Base-by-base conservation (phyloP, 768 basidiomycete genomes). In the Phanerochaete carnosa region DNA sequence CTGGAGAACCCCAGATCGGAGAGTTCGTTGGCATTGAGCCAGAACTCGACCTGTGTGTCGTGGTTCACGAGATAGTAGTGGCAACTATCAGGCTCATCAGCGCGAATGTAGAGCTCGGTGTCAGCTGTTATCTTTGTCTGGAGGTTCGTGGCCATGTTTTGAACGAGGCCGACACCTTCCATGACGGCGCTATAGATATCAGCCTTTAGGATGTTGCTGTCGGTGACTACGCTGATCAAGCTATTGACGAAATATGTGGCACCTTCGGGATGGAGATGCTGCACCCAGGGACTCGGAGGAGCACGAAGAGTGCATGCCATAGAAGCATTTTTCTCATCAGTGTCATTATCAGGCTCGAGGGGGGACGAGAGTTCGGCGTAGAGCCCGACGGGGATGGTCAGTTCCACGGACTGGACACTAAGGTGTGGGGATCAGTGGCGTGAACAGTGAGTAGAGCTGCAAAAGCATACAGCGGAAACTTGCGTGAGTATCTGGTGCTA, bases 101-200 rank as follows among this genome's bases (percentile, higher is more conserved):
- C 33, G 30, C 66, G 58, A 33, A 67, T 45, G 33, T 62, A 66
- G 7, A 62, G 19, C 35, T 66, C 66, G 45, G 51, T 58, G 22
- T 60, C 52, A 59, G 26, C 4, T 64, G 63, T 12, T 0, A 66
- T 22, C 26, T 45, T 33, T 13, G 43, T 23, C 2, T 53, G 11
- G 23, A 54, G n/a, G 15, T 45, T 35, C 1, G 39, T 3, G 1
- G 39, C 45, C 4, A 52, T 33, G 1, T 0, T 13, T 9, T 46
- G 26, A 8, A 55, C 28, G 2, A 13, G 28, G 32, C 13, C 12
- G 6, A 63, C 13, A 4, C 58, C 62, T 25, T 55, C 54, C 33
- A 33, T 55, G 50, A 86, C 72, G 63, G 83, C 86, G 1, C 80
- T 84, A 65, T 88, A 91, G 22, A 91, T 80, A 62, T 89, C 74